phyloP scores from a whole-genome alignment of 192 early-diverging fungal species.

The Pilaira anomala region DNA sequence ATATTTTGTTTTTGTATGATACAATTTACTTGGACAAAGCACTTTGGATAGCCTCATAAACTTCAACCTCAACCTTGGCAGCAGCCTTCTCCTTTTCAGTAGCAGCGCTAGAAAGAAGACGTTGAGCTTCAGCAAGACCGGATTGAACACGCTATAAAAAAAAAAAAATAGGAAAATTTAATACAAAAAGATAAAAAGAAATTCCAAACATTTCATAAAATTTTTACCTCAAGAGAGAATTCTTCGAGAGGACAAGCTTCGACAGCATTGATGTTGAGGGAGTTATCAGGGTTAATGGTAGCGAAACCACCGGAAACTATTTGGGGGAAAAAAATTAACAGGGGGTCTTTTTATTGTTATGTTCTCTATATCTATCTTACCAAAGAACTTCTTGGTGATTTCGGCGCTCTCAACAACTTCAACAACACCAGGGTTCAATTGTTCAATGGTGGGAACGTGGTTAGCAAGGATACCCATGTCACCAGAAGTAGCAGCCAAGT shows the following conservation, averaged over 20 bases:
- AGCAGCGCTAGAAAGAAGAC: conserved; percentile 53
- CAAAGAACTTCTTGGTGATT: conserved; percentile 89
- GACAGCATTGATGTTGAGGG: conserved; percentile 94
- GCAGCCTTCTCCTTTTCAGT: conserved; percentile 77
- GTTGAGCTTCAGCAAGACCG: conserved; percentile 80
- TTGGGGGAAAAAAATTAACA: conserved; percentile 7
- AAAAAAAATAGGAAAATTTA: not conserved
- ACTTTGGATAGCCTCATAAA: conserved; percentile 81
- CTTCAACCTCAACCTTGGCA: conserved; percentile 85
- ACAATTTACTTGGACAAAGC: conserved; percentile 53
- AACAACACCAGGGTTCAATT: conserved; percentile 88
- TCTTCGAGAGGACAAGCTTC: conserved; percentile 91
- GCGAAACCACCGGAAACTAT: conserved; percentile 94
- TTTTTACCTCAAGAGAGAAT: conserved; percentile 71
- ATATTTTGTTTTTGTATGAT: too few species aligned
- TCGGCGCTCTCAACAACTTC: conserved; percentile 74
- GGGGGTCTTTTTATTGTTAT: conserved; percentile 11
- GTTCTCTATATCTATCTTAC: conserved; percentile 42
- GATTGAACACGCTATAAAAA: conserved; percentile 59
- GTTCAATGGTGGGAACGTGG: conserved; percentile 96
- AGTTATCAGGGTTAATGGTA: conserved; percentile 93
- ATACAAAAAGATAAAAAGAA: not conserved
- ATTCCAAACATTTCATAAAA: too few species aligned
- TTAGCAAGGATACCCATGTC: conserved; percentile 98
- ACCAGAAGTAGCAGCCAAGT: conserved; percentile 87